These are phyloP conservation scores for Takashimella tepidaria DNA, from an alignment of 1,284 basidiomycete genomes.

Conservation along the genomic window DNA sequence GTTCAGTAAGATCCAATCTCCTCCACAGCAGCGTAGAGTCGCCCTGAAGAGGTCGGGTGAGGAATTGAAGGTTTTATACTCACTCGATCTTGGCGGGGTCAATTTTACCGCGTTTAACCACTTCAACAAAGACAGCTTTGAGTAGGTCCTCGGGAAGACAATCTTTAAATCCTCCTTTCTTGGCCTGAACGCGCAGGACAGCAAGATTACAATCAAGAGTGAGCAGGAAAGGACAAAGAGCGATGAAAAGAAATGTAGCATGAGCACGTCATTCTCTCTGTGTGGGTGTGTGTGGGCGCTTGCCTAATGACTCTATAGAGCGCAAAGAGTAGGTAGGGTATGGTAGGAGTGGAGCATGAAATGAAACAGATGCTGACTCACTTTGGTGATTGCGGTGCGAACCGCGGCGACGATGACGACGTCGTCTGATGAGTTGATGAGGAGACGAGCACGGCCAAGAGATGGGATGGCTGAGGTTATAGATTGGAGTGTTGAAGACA, in stretches of 20 bases:
- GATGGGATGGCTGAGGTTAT: slow-evolving; percentile 45
- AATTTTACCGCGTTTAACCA: slow-evolving; percentile 48
- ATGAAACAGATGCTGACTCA: slow-evolving; percentile 31
- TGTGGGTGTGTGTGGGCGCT: not conserved
- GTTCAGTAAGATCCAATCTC: not conserved
- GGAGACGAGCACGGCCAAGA: slow-evolving; percentile 53
- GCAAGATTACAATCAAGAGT: not conserved
- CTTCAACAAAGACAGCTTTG: slow-evolving; percentile 71
- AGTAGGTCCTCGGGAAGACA: slow-evolving; percentile 86
- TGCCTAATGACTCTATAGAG: no score
- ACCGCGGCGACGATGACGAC: slow-evolving; percentile 86
- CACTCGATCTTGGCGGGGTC: slow-evolving; percentile 45
- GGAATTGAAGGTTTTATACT: no score
- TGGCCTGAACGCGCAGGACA: slow-evolving; percentile 40
- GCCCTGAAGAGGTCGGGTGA: no score
- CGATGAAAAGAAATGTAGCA: no score
- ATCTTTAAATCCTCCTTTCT: slow-evolving; percentile 93
- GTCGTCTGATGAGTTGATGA: slow-evolving; percentile 65
- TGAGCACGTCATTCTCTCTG: not conserved
- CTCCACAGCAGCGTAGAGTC: no score
- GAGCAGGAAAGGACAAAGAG: not conserved
- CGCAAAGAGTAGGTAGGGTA: no score
- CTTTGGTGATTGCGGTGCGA: slow-evolving; percentile 86
- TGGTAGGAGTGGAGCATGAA: not conserved
- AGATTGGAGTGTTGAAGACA: slow-evolving; percentile 43